Base-by-base conservation (phyloP, 1,139 yeast genomes). In the Eremothecium sinecaudum region DNA sequence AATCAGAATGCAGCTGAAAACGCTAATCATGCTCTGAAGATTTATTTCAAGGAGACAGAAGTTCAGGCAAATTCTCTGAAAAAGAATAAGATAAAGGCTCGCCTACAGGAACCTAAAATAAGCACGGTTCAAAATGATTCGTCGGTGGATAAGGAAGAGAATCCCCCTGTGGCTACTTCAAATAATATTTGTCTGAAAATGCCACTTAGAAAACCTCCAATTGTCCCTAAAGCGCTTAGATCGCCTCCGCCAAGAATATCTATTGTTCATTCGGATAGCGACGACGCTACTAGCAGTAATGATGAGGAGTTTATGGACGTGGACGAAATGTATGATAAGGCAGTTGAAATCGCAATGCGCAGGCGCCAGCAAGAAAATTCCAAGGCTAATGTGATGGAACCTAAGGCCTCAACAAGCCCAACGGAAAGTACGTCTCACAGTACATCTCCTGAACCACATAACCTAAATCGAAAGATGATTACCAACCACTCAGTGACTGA, bases 301-400 rank as follows among this genome's bases (percentile, higher is more conserved):
- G 30, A 17, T n/a, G 4, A 3, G 4, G 10, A n/a, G 19, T 27
- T 27, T 11, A 14, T 10, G 4, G 4, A 15, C 21, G 11, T 18
- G 4, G 30, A 27, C 10, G 61, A 58, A 34, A 56, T 59, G 60
- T 58, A 58, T 38, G 55, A 50, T 2, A 47, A 46, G 31, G 64
- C 64, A 2, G 38, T 55, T 30, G 51, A 53, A 27, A 45, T 56
- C 14, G 62, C 64, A 1, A 34, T 39, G 24, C 32, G 36, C 14
- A 46, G 42, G 24, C 27, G 32, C 15, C 30, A 27, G 3, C 19
- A 10, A 8, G 13, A 9, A 9, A 23, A 7, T 7, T 24, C 29
- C 5, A 24, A 27, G 10, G 30, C 11, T 17, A 10, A 7, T 9
- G 7, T 18, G 10, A n/a, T 6, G 26, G 13, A 17, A 17, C 31